Base-by-base conservation (phyloP, 805 yeast species). In the Zygoascus biomembranicola region DNA sequence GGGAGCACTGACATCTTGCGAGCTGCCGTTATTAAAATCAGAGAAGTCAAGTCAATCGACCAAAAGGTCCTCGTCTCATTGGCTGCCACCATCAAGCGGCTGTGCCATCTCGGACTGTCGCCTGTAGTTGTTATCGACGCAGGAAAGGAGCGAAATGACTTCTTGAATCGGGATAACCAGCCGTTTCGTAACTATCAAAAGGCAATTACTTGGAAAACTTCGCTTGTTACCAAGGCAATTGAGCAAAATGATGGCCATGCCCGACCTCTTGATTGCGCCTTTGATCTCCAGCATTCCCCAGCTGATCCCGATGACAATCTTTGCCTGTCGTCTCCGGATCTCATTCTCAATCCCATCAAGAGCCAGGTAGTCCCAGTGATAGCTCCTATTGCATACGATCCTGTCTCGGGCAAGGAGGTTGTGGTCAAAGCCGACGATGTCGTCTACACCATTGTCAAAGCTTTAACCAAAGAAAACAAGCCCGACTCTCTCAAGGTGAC, bases 301-400 rank as follows among this genome's bases (percentile, higher is more conserved):
- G 16, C 31, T 13, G 20, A 9, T 16, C 11, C 18, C 6, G 47
- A 43, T 2, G 32, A 32, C 3, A 11, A 18, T 32, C 55, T 63
- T 9, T 53, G 56, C 2, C 52, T 73, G 16, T 55, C 68, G 1
- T 51, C 73, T 9, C 73, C 76, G 2, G 73, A 71, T 44, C 60
- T 69, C 53, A 56, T 78, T 8, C 59, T 71, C n/a, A 65, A 69
- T 19, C 78, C 81, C 1, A 56, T 79, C 42, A 62, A 71, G 5
- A 70, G 72, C 45, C 77, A 77, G 1, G 67, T 69, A 18, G 62
- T 75, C 9, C 82, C 84, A 0, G 69, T 79, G 6, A 65, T 82
- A 2, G 75, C 78, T 16, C 97, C 97, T 0, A 75, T 82, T 8
- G 71, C 87, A 2, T 85, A 77, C 59, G 90, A 92, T 32, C 73